phyloP scores from a whole-genome alignment of 129 eudicot genomes.

The Flaveria sonorensis region DNA sequence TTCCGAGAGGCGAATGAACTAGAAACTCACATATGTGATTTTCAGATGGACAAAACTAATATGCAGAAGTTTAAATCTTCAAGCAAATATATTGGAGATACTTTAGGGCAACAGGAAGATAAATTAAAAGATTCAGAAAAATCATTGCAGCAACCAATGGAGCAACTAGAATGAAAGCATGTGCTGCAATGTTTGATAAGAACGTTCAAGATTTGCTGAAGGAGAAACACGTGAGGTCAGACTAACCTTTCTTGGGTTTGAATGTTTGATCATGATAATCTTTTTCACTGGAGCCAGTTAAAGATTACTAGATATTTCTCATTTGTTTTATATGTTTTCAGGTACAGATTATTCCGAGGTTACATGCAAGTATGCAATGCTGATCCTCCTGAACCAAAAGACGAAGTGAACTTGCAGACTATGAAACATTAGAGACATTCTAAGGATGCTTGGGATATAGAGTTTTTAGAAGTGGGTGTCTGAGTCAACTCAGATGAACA shows the following conservation, averaged over 20 bases:
- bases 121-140: slow-evolving; percentile 53
- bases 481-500: slow-evolving; percentile 62
- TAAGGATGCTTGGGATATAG: slow-evolving; percentile 79
- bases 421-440: slow-evolving; percentile 67
- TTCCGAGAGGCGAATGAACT: slow-evolving; percentile 54
- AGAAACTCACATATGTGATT: slow-evolving; percentile 36
- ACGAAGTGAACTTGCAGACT: slow-evolving; percentile 65
- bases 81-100: slow-evolving; percentile 37
- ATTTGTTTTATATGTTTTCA: no score
- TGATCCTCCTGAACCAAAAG: slow-evolving; percentile 26
- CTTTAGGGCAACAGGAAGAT: slow-evolving; percentile 43
- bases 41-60: slow-evolving; percentile 46
- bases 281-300: no score
- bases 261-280: no score
- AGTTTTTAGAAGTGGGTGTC: slow-evolving; percentile 59
- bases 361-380: slow-evolving; percentile 8
- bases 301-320: no score
- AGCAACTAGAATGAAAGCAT: slow-evolving; percentile 56
- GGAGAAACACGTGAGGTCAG: slow-evolving; percentile 23
- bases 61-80: slow-evolving; percentile 42
- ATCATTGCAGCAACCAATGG: slow-evolving; percentile 60
- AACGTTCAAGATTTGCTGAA: slow-evolving; percentile 38
- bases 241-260: no score
- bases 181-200: slow-evolving; percentile 55
- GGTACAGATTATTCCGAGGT: no score